Conservation (phyloP, 2,329 filamentous ascomycete species). For the Penicillium sp. region DNA sequence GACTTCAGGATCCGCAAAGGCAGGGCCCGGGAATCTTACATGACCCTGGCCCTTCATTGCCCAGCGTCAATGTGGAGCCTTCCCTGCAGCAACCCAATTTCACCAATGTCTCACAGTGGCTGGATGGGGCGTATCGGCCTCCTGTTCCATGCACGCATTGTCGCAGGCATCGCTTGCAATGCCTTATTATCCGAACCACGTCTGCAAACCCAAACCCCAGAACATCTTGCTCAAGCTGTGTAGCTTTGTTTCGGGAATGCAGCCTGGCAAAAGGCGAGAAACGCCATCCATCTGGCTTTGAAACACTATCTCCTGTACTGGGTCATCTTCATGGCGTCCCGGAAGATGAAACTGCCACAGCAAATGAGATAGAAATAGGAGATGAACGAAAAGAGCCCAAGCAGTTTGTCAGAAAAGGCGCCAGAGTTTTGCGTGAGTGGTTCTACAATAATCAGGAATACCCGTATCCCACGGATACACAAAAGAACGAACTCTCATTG, state of each 20-base stretch:
- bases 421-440: slow-evolving; percentile 51
- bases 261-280: slow-evolving; percentile 51
- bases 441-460: slow-evolving; percentile 49
- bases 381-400: slow-evolving; percentile 30
- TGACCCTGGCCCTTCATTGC: not conserved
- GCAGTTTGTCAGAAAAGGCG: slow-evolving; percentile 49
- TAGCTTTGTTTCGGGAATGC: slow-evolving; percentile 54
- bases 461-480: slow-evolving; percentile 53
- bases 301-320: slow-evolving; percentile 51
- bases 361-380: not conserved
- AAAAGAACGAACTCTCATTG: slow-evolving; percentile 44
- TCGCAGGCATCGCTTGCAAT: slow-evolving; percentile 49
- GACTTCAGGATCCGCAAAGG: not conserved
- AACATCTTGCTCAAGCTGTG: slow-evolving; percentile 53
- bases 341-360: slow-evolving; percentile 34
- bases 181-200: slow-evolving; percentile 52
- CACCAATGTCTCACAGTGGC: slow-evolving; percentile 34
- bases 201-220: slow-evolving; percentile 53
- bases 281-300: slow-evolving; percentile 49
- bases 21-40: not conserved
- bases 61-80: not conserved
- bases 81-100: slow-evolving; percentile 4
- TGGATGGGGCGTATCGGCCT: slow-evolving; percentile 47
- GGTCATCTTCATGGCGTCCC: slow-evolving; percentile 53
- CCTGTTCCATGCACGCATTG: slow-evolving; percentile 50